Base-by-base conservation (phyloP, 179 eudicot species). In the Silene noctiflora region DNA sequence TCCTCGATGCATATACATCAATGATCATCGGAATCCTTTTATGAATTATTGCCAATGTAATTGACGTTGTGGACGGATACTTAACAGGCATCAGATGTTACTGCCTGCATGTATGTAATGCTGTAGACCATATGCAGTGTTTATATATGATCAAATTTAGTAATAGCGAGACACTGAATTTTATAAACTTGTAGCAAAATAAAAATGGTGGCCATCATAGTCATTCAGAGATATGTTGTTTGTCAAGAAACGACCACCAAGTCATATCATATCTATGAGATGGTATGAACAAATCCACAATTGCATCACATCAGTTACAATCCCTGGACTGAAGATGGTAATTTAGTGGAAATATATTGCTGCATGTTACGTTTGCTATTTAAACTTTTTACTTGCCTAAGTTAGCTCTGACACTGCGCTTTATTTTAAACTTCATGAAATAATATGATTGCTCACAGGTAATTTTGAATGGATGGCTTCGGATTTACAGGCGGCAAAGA, bases 381-480 rank as follows among this genome's bases (percentile, higher is more conserved):
- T 53, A 25, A 16, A 67, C 4, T 19, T 67, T 21, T 42, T 19
- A 12, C 72, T 68, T 42, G n/a, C 11, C 29, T 9, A 42, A 68
- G 56, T 20, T 63, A 24, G 33, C 56, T 42, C 6, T 68, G 16
- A 2, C 6, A 22, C 17, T 20, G 14, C 11, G 72, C 55, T 42
- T 68, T 19, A 11, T 68, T 68, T 42, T 68, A 29, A 4, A 46
- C 29, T 35, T 33, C 12, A 20, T 1, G 19, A 14, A 27, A 29
- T 51, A 71, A 51, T 53, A 14, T 71, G 69, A 48, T 53, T 69
- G 78, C 31, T 55, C 85, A 65, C 76, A 95, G 99, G 84, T 88
- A 64, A 83, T 93, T 71, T 89, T 93, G 76, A 93, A 93, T 83
- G 92, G 92, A 59, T 93, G 89, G 97, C 95, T 95, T 77, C 99